Base-by-base conservation (phyloP, 2,329 filamentous ascomycete species). In the Xylaria sp. region DNA sequence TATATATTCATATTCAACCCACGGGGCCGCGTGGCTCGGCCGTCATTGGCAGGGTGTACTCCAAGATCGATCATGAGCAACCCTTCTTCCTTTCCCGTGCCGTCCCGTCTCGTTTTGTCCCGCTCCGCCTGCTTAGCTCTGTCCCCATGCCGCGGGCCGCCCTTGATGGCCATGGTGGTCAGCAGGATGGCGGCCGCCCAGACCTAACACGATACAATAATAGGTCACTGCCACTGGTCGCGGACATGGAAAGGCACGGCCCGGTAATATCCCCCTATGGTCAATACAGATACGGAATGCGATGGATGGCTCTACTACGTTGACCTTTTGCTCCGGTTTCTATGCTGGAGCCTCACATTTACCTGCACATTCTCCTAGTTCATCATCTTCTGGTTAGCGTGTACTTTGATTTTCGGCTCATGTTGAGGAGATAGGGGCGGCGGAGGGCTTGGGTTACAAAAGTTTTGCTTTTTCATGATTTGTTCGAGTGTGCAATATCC, bases 381-480 rank as follows among this genome's bases (percentile, higher is more conserved):
- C 34, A 8, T 60, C 55, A 3, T 65, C 28, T 25, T 36, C 25
- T 12, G 30, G 43, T 18, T 65, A 8, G 12, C 36, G 18, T 58
- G 15, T n/a, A 30, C 57, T 61, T 65, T 34, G 25, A 39, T 50
- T 53, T 52, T 15, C 9, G 41, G 36, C 43, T 56, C 23, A 34
- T 34, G 8, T 48, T 48, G 57, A 45, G 43, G 32, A 53, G 13
- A 52, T 39, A 65, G 10, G 45, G 53, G 20, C 34, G 53, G 39
- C 39, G 56, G 39, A 53, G 64, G 43, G 25, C 4, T 34, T 10
- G 39, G 56, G 39, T 20, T 39, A 39, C 32, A 65, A 65, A 65
- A 68, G 65, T 67, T 68, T 50, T 68, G 36, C 46, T 65, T 32
- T 61, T 68, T 61, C 34, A 36, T 57, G 28, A 41, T 28, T 32